Conservation (phyloP, 495 filamentous ascomycete species). For the Cairneyella variabilis region DNA sequence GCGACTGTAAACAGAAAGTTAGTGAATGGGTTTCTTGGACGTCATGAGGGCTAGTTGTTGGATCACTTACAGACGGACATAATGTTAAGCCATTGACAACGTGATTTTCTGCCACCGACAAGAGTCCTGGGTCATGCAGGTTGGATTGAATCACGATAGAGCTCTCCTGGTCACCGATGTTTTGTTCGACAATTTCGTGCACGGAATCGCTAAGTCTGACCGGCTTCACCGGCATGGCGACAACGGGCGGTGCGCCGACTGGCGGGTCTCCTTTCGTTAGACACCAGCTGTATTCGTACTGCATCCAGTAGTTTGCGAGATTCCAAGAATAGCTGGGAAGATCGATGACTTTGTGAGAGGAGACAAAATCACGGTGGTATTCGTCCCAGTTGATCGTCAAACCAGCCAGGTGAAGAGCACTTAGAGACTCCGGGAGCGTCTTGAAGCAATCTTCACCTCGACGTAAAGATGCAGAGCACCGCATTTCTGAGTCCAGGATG, state of each 20-base stretch:
- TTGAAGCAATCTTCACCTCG: not conserved
- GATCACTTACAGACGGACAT: not conserved
- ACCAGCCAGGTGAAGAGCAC: not conserved
- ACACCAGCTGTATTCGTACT: not conserved
- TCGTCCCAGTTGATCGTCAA: not conserved
- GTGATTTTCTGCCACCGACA: not conserved
- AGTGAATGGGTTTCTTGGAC: not conserved
- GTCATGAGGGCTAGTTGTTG: not conserved
- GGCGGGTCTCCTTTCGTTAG: not conserved
- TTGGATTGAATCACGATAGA: not conserved
- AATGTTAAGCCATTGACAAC: not conserved
- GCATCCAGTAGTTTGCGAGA: not conserved
- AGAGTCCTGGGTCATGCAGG: not conserved
- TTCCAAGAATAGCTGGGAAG: not conserved
- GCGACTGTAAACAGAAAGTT: conserved; percentile 27
- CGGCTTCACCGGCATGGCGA: not conserved
- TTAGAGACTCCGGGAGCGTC: not conserved
- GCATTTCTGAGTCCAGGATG: not conserved
- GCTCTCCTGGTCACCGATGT: not conserved
- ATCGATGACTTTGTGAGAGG: not conserved
- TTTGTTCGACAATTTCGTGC: not conserved
- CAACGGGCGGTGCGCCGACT: not conserved
- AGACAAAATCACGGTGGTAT: not conserved
- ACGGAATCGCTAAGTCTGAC: not conserved
- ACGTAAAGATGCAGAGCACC: not conserved